phyloP scores from a whole-genome alignment of 495 filamentous ascomycete genomes.

The Xylaria bambusicola region DNA sequence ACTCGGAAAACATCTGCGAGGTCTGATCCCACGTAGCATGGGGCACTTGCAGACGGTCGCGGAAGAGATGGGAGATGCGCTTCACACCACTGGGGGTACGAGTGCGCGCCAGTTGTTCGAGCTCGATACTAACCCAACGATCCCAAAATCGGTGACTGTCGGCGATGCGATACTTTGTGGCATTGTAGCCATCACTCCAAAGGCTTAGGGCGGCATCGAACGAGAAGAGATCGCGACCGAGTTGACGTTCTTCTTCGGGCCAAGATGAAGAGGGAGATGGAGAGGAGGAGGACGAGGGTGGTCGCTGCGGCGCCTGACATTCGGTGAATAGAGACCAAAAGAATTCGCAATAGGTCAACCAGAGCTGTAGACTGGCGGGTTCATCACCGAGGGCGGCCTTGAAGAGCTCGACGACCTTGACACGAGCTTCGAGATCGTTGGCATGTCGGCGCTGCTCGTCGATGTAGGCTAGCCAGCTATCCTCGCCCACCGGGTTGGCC shows the following conservation, averaged over 20 bases:
- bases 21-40: conserved; percentile 86
- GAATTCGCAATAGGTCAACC: conserved; percentile 87
- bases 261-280: conserved; percentile 46
- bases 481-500: conserved; percentile 58
- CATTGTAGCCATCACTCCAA: conserved; percentile 76
- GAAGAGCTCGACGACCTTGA: conserved; percentile 81
- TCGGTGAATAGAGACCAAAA: conserved; percentile 73
- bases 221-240: conserved; percentile 78
- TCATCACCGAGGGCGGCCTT: conserved; percentile 79
- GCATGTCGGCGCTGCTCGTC: conserved; percentile 54
- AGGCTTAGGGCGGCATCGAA: conserved; percentile 73
- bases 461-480: conserved; percentile 55
- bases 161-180: conserved; percentile 76
- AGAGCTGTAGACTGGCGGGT: conserved; percentile 78
- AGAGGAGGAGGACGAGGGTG: conserved; percentile 7
- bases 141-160: conserved; percentile 93
- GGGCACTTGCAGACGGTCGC: conserved; percentile 72
- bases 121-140: conserved; percentile 66
- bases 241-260: conserved; percentile 72
- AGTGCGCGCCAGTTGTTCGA: conserved; percentile 55
- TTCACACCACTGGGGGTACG: conserved; percentile 61
- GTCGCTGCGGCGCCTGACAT: conserved; percentile 48
- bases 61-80: conserved; percentile 68
- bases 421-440: conserved; percentile 54
- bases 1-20: conserved; percentile 77